Conservation (phyloP, 352 stramenopile species). For the Aphanomyces euteiches region DNA sequence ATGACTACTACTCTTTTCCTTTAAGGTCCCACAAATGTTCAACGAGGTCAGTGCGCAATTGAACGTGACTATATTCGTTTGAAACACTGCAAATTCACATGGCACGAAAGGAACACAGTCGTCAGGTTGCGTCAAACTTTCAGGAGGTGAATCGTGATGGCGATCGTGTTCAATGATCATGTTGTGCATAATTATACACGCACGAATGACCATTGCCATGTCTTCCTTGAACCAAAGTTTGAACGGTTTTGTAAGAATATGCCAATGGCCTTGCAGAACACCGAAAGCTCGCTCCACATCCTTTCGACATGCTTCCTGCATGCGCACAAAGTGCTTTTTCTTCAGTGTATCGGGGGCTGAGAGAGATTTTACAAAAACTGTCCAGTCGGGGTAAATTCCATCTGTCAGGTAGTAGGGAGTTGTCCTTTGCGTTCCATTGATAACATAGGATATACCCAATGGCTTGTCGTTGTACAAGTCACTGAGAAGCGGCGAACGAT, state of each 20-base stretch:
- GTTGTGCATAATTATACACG: conserved; percentile 12
- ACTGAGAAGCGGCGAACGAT: conserved; percentile 6
- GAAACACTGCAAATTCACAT: too few relatives aligned
- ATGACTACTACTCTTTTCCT: too few relatives aligned
- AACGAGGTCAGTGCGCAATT: too few relatives aligned
- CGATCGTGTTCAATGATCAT: neutral
- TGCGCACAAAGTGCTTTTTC: conserved; percentile 8
- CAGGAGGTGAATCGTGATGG: too few relatives aligned
- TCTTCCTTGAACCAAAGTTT: neutral
- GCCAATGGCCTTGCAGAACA: conserved; percentile 4
- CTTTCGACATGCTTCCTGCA: conserved; percentile 25
- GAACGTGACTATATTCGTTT: too few relatives aligned
- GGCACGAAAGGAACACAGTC: too few relatives aligned
- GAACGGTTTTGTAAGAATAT: conserved; percentile 7
- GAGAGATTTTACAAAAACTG: conserved; percentile 10
- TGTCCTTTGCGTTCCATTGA: neutral
- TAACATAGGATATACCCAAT: neutral
- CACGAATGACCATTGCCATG: neutral
- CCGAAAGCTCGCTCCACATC: conserved; percentile 22
- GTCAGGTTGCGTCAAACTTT: too few relatives aligned
- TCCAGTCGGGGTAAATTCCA: conserved; percentile 23
- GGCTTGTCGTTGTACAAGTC: neutral
- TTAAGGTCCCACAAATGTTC: too few relatives aligned
- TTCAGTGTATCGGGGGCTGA: neutral
- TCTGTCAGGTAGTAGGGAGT: conserved; percentile 15